Conservation (phyloP, 2,329 filamentous ascomycete genomes). For the Ceratocystis papillata region DNA sequence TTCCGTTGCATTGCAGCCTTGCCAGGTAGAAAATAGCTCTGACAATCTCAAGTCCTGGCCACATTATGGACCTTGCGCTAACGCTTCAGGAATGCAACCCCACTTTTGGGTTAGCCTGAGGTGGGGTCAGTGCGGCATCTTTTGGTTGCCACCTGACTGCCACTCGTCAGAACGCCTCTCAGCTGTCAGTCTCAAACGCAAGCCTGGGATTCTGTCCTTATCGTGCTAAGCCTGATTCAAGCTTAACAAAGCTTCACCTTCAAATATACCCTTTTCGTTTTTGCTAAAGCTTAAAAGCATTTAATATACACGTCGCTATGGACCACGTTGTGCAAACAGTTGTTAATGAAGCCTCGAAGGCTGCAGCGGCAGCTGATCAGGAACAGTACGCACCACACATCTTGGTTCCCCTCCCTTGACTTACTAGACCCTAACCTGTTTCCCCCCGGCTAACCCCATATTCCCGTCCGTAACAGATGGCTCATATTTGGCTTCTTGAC, state of each 20-base stretch:
- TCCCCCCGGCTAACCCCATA: background rate
- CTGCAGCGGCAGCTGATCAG: conserved; percentile 27
- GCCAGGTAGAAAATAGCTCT: background rate
- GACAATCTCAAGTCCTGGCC: background rate
- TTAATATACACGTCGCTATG: conserved; percentile 32
- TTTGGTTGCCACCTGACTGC: background rate
- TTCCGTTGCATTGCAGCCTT: too few species aligned
- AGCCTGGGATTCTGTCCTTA: conserved; percentile 5
- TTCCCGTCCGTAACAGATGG: background rate
- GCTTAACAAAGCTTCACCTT: background rate
- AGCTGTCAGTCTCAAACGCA: background rate
- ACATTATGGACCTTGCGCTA: background rate
- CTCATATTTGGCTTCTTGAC: conserved; percentile 41
- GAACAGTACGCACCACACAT: conserved; percentile 25
- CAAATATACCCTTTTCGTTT: background rate
- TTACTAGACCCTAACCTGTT: background rate
- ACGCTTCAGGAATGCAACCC: background rate
- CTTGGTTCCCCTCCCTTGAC: conserved; percentile 3
- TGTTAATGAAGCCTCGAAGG: conserved; percentile 42
- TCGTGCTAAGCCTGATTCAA: conserved; percentile 5
- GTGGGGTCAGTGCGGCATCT: background rate
- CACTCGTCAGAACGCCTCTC: background rate
- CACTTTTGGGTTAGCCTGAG: background rate
- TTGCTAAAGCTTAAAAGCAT: background rate
- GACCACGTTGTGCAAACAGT: conserved; percentile 49